These are phyloP conservation scores for Microascus cirrosus DNA, from an alignment of 2,329 filamentous ascomycete species.

Conservation along the genomic window DNA sequence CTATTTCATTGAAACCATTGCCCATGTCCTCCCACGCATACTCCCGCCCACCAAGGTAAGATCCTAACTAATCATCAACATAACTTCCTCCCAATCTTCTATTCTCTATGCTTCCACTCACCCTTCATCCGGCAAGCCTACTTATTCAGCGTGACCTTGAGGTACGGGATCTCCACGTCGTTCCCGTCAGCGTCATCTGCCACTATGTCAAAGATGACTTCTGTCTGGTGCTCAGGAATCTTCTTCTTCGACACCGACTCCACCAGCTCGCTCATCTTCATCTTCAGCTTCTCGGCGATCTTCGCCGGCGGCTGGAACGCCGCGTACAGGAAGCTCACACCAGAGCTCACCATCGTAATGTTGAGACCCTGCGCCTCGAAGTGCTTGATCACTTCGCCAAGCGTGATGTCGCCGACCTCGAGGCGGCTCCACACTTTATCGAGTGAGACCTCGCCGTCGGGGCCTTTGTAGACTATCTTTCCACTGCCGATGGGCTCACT, in stretches of 20 bases:
- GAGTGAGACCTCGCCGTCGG: conserved; percentile 66
- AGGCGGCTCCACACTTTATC: conserved; percentile 99
- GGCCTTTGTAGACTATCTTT: conserved; percentile 80
- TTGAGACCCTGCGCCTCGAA: conserved; percentile 73
- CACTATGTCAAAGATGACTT: conserved; percentile 93
- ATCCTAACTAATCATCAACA: neutral
- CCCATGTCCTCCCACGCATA: neutral
- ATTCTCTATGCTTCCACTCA: conserved; percentile 6
- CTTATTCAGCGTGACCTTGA: conserved; percentile 64
- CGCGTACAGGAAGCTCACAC: conserved; percentile 87
- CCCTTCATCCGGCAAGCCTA: neutral
- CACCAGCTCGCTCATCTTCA: conserved; percentile 83
- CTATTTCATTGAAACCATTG: neutral
- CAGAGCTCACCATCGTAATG: conserved; percentile 93
- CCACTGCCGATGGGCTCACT: conserved; percentile 91
- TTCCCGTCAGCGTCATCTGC: conserved; percentile 81
- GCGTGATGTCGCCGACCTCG: conserved; percentile 75
- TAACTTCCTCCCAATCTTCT: neutral
- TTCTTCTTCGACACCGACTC: conserved; percentile 86
- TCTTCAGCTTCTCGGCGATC: conserved; percentile 67
- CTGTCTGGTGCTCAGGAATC: conserved; percentile 83
- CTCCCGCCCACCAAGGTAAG: neutral
- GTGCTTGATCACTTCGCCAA: conserved; percentile 70
- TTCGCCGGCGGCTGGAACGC: conserved; percentile 74
- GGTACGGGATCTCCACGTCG: conserved; percentile 94